phyloP scores from a whole-genome alignment of 805 yeast species.

The Saccharomycopsis fermentans region DNA sequence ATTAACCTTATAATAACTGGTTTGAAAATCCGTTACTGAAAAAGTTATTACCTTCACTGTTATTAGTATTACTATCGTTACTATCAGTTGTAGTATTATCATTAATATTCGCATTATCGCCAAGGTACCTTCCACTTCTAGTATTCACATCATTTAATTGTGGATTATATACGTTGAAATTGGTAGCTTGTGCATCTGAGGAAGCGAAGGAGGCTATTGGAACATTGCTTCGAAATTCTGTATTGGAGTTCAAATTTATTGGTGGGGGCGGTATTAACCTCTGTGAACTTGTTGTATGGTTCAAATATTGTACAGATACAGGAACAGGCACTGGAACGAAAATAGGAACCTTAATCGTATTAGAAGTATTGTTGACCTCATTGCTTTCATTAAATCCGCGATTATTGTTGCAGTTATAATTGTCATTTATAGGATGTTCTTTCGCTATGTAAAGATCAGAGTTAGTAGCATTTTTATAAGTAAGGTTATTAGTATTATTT shows the following conservation, averaged over 20 bases:
- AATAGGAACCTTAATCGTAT: background rate
- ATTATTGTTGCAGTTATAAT: too few species aligned
- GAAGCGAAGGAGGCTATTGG: background rate
- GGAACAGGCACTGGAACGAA: background rate
- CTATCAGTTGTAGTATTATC: background rate
- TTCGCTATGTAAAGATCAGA: too few species aligned
- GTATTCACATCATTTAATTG: too few species aligned
- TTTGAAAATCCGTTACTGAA: background rate
- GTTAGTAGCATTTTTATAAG: too few species aligned
- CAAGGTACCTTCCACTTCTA: too few species aligned
- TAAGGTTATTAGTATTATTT: too few species aligned
- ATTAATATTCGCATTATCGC: background rate
- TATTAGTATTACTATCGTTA: background rate
- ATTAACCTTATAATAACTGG: background rate
- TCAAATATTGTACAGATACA: background rate
- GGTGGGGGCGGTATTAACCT: background rate
- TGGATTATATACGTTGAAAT: too few species aligned
- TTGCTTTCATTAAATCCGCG: too few species aligned
- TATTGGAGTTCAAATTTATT: background rate
- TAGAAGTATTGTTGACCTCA: too few species aligned
- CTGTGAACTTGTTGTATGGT: background rate
- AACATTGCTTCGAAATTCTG: background rate
- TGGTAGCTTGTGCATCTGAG: too few species aligned
- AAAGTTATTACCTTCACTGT: background rate
- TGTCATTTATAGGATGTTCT: too few species aligned